These are phyloP conservation scores for Plasmodium cynomolgi DNA, from an alignment of 169 alveolate species.

Conservation along the genomic window DNA sequence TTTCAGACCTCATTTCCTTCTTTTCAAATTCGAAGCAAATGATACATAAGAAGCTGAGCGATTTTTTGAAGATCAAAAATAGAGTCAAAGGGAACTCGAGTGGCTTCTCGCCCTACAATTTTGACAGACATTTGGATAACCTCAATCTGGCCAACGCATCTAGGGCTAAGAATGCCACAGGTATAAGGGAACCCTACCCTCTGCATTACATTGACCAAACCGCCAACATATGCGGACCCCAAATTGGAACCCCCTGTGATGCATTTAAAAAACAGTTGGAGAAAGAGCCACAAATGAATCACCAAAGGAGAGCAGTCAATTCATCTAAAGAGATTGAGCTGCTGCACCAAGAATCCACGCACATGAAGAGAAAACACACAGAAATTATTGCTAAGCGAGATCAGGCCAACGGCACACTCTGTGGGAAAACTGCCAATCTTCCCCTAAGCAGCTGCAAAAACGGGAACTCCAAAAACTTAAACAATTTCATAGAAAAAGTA, in stretches of 20 bases:
- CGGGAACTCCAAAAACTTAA: not conserved
- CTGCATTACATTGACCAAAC: not conserved
- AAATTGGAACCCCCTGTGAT: not conserved
- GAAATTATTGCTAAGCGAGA: not conserved
- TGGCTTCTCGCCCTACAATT: not conserved
- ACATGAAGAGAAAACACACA: not conserved
- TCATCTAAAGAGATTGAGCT: not conserved
- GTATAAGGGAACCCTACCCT: not conserved
- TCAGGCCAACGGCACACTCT: not conserved
- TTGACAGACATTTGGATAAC: not conserved
- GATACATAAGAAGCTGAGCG: constrained; percentile 53
- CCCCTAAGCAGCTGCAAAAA: not conserved
- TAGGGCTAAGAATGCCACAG: not conserved
- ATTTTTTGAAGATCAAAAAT: constrained; percentile 48
- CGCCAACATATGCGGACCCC: not conserved
- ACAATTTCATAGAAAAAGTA: constrained; percentile 13
- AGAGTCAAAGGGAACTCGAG: not conserved
- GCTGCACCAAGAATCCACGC: not conserved
- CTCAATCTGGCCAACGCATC: not conserved
- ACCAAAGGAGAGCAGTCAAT: not conserved
- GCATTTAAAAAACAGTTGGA: not conserved
- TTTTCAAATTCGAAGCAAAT: constrained; percentile 59
- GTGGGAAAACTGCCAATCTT: not conserved
- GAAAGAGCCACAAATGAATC: not conserved
- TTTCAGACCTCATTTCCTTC: constrained; percentile 38